Conservation (phyloP, 345 rosid genomes). For the Zanthoxylum bungeanum region DNA sequence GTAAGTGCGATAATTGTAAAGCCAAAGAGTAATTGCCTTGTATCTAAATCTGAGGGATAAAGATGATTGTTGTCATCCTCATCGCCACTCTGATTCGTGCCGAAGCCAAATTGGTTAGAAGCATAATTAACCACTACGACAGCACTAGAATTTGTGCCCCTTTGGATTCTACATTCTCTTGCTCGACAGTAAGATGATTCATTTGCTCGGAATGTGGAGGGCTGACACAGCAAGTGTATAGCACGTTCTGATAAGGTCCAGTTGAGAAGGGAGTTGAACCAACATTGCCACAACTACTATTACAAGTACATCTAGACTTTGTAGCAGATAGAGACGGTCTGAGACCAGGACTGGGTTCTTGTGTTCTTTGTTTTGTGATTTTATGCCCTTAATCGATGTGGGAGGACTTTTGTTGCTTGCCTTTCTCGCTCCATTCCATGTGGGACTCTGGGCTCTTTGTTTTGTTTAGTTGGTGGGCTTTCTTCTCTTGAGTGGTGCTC, state of each 20-base stretch:
- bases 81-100: slow-evolving; percentile 74
- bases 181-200: slow-evolving; percentile 39
- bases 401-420: no score
- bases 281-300: slow-evolving; percentile 56
- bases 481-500: no score
- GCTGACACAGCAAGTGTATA: slow-evolving; percentile 35
- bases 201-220: slow-evolving; percentile 40
- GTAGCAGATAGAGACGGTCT: slow-evolving; percentile 70
- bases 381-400: no score
- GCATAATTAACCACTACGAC: no score
- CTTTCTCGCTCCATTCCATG: no score
- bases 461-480: no score
- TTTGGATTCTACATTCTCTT: slow-evolving; percentile 38
- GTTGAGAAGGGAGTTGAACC: slow-evolving; percentile 54
- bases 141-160: slow-evolving; percentile 31
- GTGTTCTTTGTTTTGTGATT: no score
- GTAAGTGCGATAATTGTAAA: slow-evolving; percentile 42
- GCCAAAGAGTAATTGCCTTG: no score
- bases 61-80: slow-evolving; percentile 67
- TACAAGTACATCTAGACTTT: slow-evolving; percentile 70
- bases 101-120: slow-evolving; percentile 52
- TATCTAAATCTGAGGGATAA: no score
- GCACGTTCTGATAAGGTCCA: slow-evolving; percentile 60
- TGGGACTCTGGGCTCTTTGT: no score
- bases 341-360: slow-evolving; percentile 47